These are phyloP conservation scores for Secale cereale DNA, from an alignment of 176 grass and related monocot genomes.

Conservation along the genomic window DNA sequence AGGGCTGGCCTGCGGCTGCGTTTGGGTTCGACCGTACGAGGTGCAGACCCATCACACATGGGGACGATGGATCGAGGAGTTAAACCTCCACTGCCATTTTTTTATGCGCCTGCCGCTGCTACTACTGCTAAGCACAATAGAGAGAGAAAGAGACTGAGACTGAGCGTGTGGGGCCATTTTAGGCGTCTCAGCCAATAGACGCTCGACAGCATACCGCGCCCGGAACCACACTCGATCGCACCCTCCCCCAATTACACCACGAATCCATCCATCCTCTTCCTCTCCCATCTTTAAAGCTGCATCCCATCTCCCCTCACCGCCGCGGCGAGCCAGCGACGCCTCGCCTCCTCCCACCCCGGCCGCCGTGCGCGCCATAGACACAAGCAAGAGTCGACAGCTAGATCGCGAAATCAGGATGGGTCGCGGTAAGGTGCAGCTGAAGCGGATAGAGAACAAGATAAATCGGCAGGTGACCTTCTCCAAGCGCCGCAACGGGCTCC, in stretches of 20 bases:
- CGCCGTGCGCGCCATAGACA: not conserved
- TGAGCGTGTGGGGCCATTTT: not conserved
- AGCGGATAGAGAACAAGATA: conserved; percentile 93
- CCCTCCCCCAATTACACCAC: not conserved
- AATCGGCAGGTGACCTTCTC: conserved; percentile 83
- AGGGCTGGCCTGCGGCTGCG: not conserved
- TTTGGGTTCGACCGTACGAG: conserved; percentile 3
- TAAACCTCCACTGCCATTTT: not conserved
- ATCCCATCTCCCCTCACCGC: not conserved
- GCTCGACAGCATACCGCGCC: not conserved
- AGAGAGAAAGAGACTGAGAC: not conserved
- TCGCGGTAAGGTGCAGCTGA: conserved; percentile 77
- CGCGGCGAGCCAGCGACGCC: not conserved
- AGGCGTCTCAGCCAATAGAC: not conserved
- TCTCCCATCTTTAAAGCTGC: not conserved
- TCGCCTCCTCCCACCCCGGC: not conserved
- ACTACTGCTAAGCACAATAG: not conserved
- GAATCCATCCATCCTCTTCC: not conserved
- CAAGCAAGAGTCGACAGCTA: not conserved
- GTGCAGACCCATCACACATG: conserved; percentile 2
- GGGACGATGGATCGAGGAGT: not conserved
- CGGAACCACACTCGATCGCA: not conserved
- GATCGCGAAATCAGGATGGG: conserved; percentile 38
- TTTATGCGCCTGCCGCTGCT: not conserved
- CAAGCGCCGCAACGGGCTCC: conserved; percentile 62